These are phyloP conservation scores for Tetraselmis chui DNA, from an alignment of 139 green algal species.

Conservation along the genomic window DNA sequence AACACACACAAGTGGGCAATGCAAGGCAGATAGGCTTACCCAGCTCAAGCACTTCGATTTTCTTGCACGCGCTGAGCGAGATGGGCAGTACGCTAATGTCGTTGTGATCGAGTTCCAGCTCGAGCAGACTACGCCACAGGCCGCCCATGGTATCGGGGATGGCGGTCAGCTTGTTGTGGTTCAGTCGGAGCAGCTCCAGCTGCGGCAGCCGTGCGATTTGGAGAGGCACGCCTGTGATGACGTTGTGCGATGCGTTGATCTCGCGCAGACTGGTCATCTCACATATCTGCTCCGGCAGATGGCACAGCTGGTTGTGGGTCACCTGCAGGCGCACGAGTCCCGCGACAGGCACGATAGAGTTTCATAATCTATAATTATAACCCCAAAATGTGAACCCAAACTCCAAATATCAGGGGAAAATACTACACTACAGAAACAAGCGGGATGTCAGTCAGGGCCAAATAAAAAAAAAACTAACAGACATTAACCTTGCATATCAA, in stretches of 20 bases:
- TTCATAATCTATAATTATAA: too few species aligned
- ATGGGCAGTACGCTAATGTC: neutral
- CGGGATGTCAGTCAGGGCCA: too few species aligned
- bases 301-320: neutral
- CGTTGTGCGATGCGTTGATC: neutral
- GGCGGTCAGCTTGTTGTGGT: conserved; percentile 7
- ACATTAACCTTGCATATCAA: too few species aligned
- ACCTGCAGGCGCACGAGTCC: too few species aligned
- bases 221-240: neutral
- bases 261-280: neutral
- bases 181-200: neutral
- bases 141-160: conserved; percentile 8
- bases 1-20: too few species aligned
- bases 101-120: neutral
- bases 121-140: neutral
- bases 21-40: too few species aligned
- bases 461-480: too few species aligned
- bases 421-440: too few species aligned
- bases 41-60: neutral
- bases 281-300: neutral
- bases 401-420: too few species aligned
- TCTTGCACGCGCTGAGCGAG: neutral
- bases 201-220: neutral
- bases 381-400: too few species aligned
- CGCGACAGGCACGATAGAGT: too few species aligned